Evolutionary conservation across 495 filamentous ascomycete species (phyloP).

Genomic region (Podospora pseudocomata): DNA sequence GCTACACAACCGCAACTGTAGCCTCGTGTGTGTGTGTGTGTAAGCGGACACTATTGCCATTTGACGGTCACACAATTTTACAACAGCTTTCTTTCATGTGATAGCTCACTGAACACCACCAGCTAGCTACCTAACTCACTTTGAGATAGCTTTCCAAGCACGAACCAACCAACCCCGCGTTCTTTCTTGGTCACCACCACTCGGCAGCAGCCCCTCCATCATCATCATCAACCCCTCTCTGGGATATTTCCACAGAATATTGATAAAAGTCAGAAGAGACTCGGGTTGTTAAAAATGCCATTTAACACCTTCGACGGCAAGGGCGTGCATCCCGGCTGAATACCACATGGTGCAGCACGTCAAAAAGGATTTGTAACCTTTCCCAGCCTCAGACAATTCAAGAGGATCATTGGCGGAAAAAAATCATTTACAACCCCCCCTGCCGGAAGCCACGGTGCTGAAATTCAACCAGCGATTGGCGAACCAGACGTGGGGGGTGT

Average conservation of each 20-base stretch:
- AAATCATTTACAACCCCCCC: no score
- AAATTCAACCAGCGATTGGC: neutral
- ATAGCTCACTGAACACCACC: neutral
- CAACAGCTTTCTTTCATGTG: neutral
- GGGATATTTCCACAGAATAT: no score
- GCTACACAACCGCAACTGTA: no score
- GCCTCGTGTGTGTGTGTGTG: no score
- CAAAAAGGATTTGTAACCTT: no score
- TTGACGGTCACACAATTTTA: neutral
- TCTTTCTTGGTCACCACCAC: neutral
- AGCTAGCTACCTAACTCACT: neutral
- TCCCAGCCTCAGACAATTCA: no score
- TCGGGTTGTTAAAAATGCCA: no score
- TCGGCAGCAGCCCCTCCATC: neutral
- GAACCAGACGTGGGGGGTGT: neutral
- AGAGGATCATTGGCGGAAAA: no score
- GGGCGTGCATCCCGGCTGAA: no score
- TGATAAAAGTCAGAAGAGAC: no score
- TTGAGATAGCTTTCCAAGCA: neutral
- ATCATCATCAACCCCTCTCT: neutral
- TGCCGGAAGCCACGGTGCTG: neutral
- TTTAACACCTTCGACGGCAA: no score
- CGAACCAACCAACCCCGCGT: neutral
- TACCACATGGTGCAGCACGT: no score
- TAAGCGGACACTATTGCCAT: neutral